phyloP scores from a whole-genome alignment of 2,329 filamentous ascomycete genomes.

The Colletotrichum siamense region DNA sequence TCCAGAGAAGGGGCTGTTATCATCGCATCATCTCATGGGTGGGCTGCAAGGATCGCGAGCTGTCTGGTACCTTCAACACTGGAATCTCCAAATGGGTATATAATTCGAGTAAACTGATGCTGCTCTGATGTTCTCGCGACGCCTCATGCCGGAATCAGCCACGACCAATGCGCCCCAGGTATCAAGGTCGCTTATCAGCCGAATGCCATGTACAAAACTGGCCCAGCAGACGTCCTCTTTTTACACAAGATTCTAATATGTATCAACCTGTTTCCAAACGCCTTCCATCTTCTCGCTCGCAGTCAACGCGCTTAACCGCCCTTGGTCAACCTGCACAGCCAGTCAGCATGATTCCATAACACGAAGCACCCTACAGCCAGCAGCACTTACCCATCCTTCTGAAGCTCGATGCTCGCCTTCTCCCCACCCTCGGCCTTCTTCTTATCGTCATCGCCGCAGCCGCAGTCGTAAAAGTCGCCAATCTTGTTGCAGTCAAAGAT shows the following conservation, averaged over 20 bases:
- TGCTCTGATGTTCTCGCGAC: neutral
- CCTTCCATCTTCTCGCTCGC: neutral
- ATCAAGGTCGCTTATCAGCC: neutral
- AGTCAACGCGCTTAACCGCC: neutral
- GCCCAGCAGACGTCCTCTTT: neutral
- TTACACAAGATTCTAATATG: neutral
- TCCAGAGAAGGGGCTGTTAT: neutral
- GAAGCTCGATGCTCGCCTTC: slow-evolving; percentile 19
- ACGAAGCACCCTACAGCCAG: neutral
- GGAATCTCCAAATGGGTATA: neutral
- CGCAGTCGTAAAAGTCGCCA: slow-evolving; percentile 75
- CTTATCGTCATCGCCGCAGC: slow-evolving; percentile 69
- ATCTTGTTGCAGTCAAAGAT: slow-evolving; percentile 71
- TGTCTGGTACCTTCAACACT: neutral
- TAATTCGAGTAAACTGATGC: neutral
- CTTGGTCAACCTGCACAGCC: neutral
- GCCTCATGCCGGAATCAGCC: neutral
- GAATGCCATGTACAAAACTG: neutral
- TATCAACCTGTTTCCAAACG: neutral
- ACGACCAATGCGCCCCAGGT: neutral
- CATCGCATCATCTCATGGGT: neutral
- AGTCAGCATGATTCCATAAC: neutral
- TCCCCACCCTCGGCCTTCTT: slow-evolving; percentile 38
- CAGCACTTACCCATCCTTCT: slow-evolving; percentile 7
- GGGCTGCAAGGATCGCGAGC: neutral